Evolutionary conservation across 2,329 filamentous ascomycete species (phyloP), one percentile per base, ranked within the genome.

Genomic region (Aspergillus pseudoterreus): DNA sequence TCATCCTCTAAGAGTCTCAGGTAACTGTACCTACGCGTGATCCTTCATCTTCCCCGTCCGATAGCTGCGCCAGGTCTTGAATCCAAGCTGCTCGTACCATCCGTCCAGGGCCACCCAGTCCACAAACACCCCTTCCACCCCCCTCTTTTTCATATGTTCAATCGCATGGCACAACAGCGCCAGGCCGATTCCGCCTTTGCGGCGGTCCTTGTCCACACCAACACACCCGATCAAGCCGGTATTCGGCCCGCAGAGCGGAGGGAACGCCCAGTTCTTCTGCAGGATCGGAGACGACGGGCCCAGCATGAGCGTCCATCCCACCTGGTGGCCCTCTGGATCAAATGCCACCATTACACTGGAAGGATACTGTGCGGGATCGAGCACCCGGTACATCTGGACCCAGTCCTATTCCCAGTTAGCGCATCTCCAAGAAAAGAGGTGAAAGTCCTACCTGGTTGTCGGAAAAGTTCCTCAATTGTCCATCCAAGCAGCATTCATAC

Each of bases 281-380:
- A 69, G 55, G 9, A 73, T 46, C 1, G 63, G 48, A 3, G 66
- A 64, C 3, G 64, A 60, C 1, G 67, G 63, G 10, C 65, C 60
- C 14, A 73, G 66, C 73, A 77, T 78, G 10, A 78, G 54, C 2
- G 74, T 74, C 75, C 74, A 78, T 14, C 70, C 75, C 8, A 75
- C 62, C 53, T 76, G 74, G 3, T 64, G 63, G 3, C 68, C 70
- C 1, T 64, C 35, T 1, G 63, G 51, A 39, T 73, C 67, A 38
- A 74, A 72, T 1, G 72, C 74, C 2, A 69, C 63, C 72, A 77
- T 75, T 22, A 74, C 67, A 52, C 72, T 69, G 11, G 67, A 63
- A 6, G 74, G 68, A 53, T 73, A 67, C 8, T 66, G 54, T 3
- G 50, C 53, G 4, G 66, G 68, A 17, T 72, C 60, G 1, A 77